Evolutionary conservation across 441 rosid species (phyloP), one percentile per base, ranked within the genome.

Genomic region (Mallotus repandus): DNA sequence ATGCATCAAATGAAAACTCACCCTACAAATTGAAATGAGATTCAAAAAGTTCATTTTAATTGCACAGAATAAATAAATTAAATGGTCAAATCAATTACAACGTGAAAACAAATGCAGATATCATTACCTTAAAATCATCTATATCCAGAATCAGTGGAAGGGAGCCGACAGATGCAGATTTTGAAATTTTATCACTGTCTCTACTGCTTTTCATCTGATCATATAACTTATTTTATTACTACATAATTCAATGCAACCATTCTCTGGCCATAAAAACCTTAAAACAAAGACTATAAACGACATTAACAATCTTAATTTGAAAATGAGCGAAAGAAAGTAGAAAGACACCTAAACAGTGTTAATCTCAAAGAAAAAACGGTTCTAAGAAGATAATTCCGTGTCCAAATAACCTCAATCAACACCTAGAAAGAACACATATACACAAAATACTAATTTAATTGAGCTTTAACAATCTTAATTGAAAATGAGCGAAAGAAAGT

Each of bases 1-100:
- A 83, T 52, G 96, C 96, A 84, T 96, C 99, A 68, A 96, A 96
- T 1, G 98, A 96, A 83, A 96, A 96, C 65, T 96, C 96, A 63
- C 99, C 99, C 98, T 96, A 79, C 77, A 78, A 25, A 64, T 49
- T 50, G n/a, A 77, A 70, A 61, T 69, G 25, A 16, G 22, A 41
- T 38, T 57, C 10, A 16, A 63, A 29, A 72, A 43, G 19, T 54
- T 53, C 53, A 52, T 41, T 45, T 32, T n/a, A 45, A 12, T 38
- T 9, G 64, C 50, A 18, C 60, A 18, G 65, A 49, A 52, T 38
- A 68, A 50, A 14, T 43, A 5, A 55, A 63, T 22, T 41, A 53
- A 15, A 38, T 15, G 53, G 12, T 18, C 4, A 10, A 45, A 72
- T 70, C 25, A 48, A 18, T 41, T 32, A 38, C 7, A 38, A 38